Evolutionary conservation across 768 basidiomycete genomes (phyloP), one percentile per base, ranked within the genome.

Genomic region (Pleurotus djamor): DNA sequence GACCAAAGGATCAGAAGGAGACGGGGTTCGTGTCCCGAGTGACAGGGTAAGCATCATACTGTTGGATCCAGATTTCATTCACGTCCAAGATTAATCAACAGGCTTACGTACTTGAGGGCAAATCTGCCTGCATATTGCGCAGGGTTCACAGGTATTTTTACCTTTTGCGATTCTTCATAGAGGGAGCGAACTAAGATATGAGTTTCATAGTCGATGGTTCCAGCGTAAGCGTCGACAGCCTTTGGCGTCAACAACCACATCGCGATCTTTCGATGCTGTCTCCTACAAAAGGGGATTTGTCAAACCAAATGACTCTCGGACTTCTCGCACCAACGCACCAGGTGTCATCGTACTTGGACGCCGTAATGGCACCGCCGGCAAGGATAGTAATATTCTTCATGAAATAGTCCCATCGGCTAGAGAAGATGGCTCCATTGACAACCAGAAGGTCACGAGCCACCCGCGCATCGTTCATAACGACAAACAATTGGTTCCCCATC

Each of bases 361-460:
- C 66, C 4, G 69, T 70, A n/a, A 70, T 63, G 3, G 63, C 69
- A 4, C 69, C 59, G 6, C 66, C 63, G n/a, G 58, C 43, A 21
- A 70, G 63, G 47, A 70, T 64, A 47, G 66, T 67, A 48, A 68
- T 58, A 43, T 64, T 67, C 59, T 70, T 68, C 59, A 70, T 65
- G 34, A 65, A 70, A 48, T 66, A 67, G 14, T 55, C 35, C 61
- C 66, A 68, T n/a, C 69, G 68, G 28, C 63, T 65, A 28, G 68
- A 68, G 52, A 70, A 70, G 5, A 62, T 62, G 13, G 65, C 61
- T 21, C 69, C 69, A 47, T 68, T 61, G 16, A 61, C 63, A 7
- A 69, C 66, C 1, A 69, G 63, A 4, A 70, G 58, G 48, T 70
- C 69, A 4, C 63, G 62, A 4, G 65, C 69, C 28, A 68, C 64